Base-by-base conservation (phyloP, 768 basidiomycete genomes). In the Phlegmacium glaucopus region DNA sequence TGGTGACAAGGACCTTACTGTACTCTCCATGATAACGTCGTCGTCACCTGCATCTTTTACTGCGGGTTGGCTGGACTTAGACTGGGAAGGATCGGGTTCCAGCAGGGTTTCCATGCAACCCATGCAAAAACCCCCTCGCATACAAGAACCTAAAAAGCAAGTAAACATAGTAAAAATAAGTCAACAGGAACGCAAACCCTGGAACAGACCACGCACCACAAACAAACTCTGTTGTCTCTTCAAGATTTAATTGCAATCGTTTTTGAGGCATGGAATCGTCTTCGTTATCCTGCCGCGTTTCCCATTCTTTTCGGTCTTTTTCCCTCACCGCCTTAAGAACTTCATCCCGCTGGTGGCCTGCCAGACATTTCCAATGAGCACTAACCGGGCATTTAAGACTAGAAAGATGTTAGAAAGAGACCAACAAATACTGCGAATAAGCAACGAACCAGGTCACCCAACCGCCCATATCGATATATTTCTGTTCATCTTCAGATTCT, bases 381-480 rank as follows among this genome's bases (percentile, higher is more conserved):
- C 76, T 73, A 37, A 90, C 80, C 11, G 87, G 85, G 50, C 90
- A 94, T 61, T 81, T 85, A 35, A 90, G 72, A 60, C 89, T 91
- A 47, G 53, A 43, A 77, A 49, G 8, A 28, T 32, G 29, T 63
- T 8, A 61, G 40, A 35, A 49, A 30, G 13, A 34, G 39, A 37
- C 36, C 5, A 48, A 13, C 5, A 45, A 15, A 37, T 26, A 36
- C 4, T 13, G 27, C 16, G 22, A 13, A 16, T 15, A 41, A 11
- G 17, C 27, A 37, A 67, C 77, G 47, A 61, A 89, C 89, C 90
- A 94, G 67, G 80, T 76, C 52, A 92, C 80, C 90, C 90, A 94
- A 22, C 90, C 90, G 10, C 90, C 90, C 39, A 85, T 66, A 6
- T 63, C 60, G 10, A 51, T 65, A 9, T 81, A 65, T 40, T 66